Evolutionary conservation across 345 rosid genomes (phyloP).

Genomic region (Lagerstroemia speciosa): DNA sequence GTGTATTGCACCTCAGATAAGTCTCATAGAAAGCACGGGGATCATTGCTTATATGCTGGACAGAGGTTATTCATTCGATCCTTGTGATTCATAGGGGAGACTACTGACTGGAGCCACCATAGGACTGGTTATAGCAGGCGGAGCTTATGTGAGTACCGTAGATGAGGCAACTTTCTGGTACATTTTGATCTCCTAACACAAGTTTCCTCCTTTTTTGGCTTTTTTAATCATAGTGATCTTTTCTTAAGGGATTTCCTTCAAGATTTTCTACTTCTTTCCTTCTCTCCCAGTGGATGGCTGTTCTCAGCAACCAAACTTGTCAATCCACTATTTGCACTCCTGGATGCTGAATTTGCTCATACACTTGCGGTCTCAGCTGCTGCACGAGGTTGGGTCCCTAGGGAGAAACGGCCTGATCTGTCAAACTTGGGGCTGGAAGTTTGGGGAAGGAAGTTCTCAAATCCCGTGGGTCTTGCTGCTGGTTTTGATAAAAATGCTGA

Average conservation of each 20-base stretch:
- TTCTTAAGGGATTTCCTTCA: slow-evolving; percentile 1
- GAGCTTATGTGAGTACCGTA: slow-evolving; percentile 91
- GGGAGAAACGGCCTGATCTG: slow-evolving; percentile 88
- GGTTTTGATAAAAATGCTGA: slow-evolving; percentile 98
- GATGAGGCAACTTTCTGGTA: slow-evolving; percentile 99
- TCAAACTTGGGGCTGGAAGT: slow-evolving; percentile 71
- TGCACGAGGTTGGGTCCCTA: slow-evolving; percentile 93
- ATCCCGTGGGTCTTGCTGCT: slow-evolving; percentile 96
- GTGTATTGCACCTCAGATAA: background rate
- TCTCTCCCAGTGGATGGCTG: slow-evolving; percentile 78
- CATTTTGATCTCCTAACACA: slow-evolving; percentile 11
- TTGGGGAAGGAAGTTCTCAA: slow-evolving; percentile 95
- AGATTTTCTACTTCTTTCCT: background rate
- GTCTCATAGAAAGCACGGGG: background rate
- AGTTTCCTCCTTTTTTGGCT: slow-evolving; percentile 5
- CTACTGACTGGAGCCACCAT: slow-evolving; percentile 74
- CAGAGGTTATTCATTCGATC: background rate
- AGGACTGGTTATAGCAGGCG: slow-evolving; percentile 77
- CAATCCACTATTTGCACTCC: slow-evolving; percentile 87
- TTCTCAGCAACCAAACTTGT: slow-evolving; percentile 87
- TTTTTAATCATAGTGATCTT: slow-evolving; percentile 6
- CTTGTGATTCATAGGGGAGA: slow-evolving; percentile 48
- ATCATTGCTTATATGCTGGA: background rate
- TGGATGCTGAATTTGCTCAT: slow-evolving; percentile 92
- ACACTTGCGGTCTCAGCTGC: slow-evolving; percentile 86